Conservation (phyloP, 495 filamentous ascomycete genomes). For the Saxispiralis lemnorum region DNA sequence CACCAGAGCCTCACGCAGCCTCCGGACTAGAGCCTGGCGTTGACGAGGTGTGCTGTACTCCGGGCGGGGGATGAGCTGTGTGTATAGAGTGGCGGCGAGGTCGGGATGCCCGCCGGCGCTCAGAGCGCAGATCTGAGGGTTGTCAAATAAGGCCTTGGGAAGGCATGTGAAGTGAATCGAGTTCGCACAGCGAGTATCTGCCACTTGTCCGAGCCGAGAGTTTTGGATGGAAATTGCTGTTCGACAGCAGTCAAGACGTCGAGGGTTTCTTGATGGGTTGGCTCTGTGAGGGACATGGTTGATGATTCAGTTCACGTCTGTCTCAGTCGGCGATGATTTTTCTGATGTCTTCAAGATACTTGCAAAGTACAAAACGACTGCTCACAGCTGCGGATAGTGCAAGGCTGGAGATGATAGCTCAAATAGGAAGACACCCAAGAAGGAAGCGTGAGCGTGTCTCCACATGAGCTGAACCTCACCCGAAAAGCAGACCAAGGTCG, state of each 20-base stretch:
- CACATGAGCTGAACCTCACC: too few relatives aligned
- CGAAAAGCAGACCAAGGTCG: too few relatives aligned
- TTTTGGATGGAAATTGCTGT: conserved; percentile 31
- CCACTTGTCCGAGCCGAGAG: conserved; percentile 37
- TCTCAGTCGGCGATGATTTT: too few relatives aligned
- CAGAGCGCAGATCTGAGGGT: conserved; percentile 15
- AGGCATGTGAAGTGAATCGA: background rate
- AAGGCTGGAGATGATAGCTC: too few relatives aligned
- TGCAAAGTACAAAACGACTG: too few relatives aligned
- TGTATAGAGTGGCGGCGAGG: conserved; percentile 19
- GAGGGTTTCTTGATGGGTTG: conserved; percentile 21
- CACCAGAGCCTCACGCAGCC: conserved; percentile 22
- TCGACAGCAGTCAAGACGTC: conserved; percentile 35
- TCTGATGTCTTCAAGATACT: too few relatives aligned
- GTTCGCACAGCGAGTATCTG: conserved; percentile 33
- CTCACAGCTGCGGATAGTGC: too few relatives aligned
- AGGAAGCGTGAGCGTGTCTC: too few relatives aligned
- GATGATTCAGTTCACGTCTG: too few relatives aligned
- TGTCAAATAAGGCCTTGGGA: background rate
- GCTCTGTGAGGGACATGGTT: conserved; percentile 15
- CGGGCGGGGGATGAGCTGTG: conserved; percentile 17
- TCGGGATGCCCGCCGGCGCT: conserved; percentile 17
- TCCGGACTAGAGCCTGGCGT: conserved; percentile 20
- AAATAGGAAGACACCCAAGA: too few relatives aligned
- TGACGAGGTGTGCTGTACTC: conserved; percentile 17